Evolutionary conservation across 768 basidiomycete genomes (phyloP).

Genomic region (Auricularia cornea): DNA sequence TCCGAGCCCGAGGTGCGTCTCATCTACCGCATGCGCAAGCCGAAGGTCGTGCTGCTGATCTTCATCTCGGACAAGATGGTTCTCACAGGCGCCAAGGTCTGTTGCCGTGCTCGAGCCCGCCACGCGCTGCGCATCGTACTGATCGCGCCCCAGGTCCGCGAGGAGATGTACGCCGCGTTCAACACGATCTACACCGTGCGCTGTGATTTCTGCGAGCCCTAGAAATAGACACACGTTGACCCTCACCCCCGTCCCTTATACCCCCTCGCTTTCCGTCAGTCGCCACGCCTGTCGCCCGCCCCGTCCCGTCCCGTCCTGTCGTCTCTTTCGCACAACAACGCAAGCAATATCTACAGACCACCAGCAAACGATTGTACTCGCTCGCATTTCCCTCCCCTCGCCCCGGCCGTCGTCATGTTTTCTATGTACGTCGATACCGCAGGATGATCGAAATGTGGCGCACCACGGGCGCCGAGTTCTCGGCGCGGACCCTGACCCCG

Average conservation of each 20-base stretch:
- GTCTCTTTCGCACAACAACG: too few relatives aligned
- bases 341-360: too few relatives aligned
- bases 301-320: too few relatives aligned
- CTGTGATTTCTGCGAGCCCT: slow-evolving; percentile 86
- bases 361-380: too few relatives aligned
- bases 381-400: too few relatives aligned
- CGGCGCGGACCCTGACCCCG: too few relatives aligned
- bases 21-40: slow-evolving; percentile 99
- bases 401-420: too few relatives aligned
- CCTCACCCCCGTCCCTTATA: not conserved
- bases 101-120: slow-evolving; percentile 34
- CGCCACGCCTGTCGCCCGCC: too few relatives aligned
- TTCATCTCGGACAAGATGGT: slow-evolving; percentile 99
- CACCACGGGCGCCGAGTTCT: too few relatives aligned
- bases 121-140: slow-evolving; percentile 39
- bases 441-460: too few relatives aligned
- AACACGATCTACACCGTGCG: slow-evolving; percentile 98
- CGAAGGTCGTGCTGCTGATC: slow-evolving; percentile 96
- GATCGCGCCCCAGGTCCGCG: slow-evolving; percentile 65
- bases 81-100: slow-evolving; percentile 96
- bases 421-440: too few relatives aligned
- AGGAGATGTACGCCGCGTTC: slow-evolving; percentile 99
- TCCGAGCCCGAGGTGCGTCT: slow-evolving; percentile 95
- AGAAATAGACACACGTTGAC: not conserved
- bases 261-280: too few relatives aligned